A percentile compares a stretch with the other conserved stretches of the same genome.
These are phyloP conservation scores for Hypericum androsaemum DNA, from an alignment of 345 rosid genomes.

Conservation along the genomic window DNA sequence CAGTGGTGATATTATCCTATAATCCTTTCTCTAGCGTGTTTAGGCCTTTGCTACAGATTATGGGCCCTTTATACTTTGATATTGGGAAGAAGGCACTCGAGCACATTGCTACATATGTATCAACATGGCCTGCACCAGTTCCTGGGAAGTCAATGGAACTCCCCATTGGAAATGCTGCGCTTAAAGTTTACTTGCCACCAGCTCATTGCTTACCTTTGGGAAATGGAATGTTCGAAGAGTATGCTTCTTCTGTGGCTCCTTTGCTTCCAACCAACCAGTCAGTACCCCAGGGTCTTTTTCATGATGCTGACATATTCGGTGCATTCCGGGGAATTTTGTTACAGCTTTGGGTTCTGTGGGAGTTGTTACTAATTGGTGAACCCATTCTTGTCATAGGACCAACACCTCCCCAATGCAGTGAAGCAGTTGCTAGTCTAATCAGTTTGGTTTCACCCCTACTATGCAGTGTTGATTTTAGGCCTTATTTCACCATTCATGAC, in stretches of 20 bases:
- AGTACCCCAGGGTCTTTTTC: constrained; percentile 91
- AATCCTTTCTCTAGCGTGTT: constrained; percentile 74
- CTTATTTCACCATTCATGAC: constrained; percentile 93
- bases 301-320: constrained; percentile 89
- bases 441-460: constrained; percentile 83
- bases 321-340: constrained; percentile 63
- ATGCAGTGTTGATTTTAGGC: constrained; percentile 92
- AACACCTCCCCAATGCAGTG: constrained; percentile 91
- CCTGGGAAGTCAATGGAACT: constrained; percentile 92
- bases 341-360: constrained; percentile 96
- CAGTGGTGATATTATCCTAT: constrained; percentile 81
- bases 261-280: constrained; percentile 85
- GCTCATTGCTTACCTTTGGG: constrained; percentile 75
- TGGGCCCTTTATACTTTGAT: constrained; percentile 91
- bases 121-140: constrained; percentile 79
- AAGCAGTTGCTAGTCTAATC: constrained; percentile 92
- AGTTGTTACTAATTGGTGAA: constrained; percentile 80
- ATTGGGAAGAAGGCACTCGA: constrained; percentile 75
- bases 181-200: constrained; percentile 87
- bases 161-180: constrained; percentile 82
- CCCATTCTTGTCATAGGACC: constrained; percentile 90
- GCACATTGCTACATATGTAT: constrained; percentile 78
- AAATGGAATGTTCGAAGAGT: constrained; percentile 56
- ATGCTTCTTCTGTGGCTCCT: constrained; percentile 84
- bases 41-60: constrained; percentile 83